Evolutionary conservation across 805 yeast species (phyloP).

Genomic region (Metschnikowia peoriensis): DNA sequence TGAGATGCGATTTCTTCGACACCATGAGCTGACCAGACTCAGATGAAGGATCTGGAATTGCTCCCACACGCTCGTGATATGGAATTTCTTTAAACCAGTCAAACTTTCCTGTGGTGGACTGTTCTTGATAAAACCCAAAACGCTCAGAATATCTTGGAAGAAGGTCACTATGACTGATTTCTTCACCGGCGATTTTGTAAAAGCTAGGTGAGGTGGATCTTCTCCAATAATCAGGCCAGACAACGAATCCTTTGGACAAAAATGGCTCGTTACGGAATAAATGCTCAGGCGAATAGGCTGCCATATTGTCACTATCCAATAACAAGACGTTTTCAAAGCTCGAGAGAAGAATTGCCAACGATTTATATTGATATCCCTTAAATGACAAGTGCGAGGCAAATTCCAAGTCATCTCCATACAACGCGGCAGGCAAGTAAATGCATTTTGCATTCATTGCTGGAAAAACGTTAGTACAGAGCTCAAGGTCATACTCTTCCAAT

Average conservation of each 20-base stretch:
- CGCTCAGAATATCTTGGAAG: slow-evolving; percentile 34
- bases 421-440: slow-evolving; percentile 34
- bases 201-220: slow-evolving; percentile 74
- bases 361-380: slow-evolving; percentile 44
- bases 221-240: slow-evolving; percentile 91
- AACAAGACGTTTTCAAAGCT: slow-evolving; percentile 69
- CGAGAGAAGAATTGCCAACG: slow-evolving; percentile 38
- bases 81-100: slow-evolving; percentile 30
- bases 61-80: slow-evolving; percentile 63
- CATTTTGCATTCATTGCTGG: slow-evolving; percentile 41
- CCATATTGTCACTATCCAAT: slow-evolving; percentile 75
- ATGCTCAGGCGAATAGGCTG: slow-evolving; percentile 61
- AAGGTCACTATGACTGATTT: slow-evolving; percentile 26
- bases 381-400: slow-evolving; percentile 33
- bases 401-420: slow-evolving; percentile 21
- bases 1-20: slow-evolving; percentile 55
- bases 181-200: slow-evolving; percentile 64
- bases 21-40: slow-evolving; percentile 69
- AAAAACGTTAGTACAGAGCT: slow-evolving; percentile 43
- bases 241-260: slow-evolving; percentile 49
- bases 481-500: slow-evolving; percentile 65
- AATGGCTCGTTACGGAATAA: slow-evolving; percentile 60
- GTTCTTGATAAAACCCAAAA: slow-evolving; percentile 13
- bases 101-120: slow-evolving; percentile 5
- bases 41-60: slow-evolving; percentile 67